phyloP scores from a whole-genome alignment of 2,329 filamentous ascomycete genomes.

The Rosellinia necatrix region DNA sequence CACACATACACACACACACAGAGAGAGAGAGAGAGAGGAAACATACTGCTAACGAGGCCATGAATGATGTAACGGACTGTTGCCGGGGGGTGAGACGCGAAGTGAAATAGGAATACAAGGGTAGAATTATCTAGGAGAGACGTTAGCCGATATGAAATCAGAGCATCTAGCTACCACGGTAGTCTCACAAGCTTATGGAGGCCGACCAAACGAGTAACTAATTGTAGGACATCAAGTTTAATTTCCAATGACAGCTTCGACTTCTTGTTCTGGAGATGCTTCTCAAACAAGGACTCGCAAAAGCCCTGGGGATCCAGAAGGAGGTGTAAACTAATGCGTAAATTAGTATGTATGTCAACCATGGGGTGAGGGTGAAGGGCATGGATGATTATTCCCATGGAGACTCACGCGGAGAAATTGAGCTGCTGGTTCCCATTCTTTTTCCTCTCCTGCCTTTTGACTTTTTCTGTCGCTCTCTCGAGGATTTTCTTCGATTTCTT shows the following conservation, averaged over 20 bases:
- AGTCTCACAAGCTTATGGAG: slow-evolving; percentile 69
- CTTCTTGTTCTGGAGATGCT: slow-evolving; percentile 87
- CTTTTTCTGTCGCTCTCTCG: slow-evolving; percentile 78
- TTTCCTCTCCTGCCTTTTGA: slow-evolving; percentile 84
- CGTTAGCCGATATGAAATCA: slow-evolving; percentile 44
- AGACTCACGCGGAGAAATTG: slow-evolving; percentile 79
- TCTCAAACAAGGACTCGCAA: slow-evolving; percentile 85
- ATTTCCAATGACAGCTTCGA: slow-evolving; percentile 85
- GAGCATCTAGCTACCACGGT: not conserved
- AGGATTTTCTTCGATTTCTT: slow-evolving; percentile 83
- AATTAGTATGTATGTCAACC: slow-evolving; percentile 6
- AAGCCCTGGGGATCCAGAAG: slow-evolving; percentile 95
- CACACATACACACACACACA: too few relatives aligned
- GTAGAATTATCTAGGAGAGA: slow-evolving; percentile 67
- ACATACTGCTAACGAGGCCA: slow-evolving; percentile 76
- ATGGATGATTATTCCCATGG: not conserved
- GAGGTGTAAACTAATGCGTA: slow-evolving; percentile 67
- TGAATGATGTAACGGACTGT: slow-evolving; percentile 87
- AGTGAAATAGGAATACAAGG: slow-evolving; percentile 94
- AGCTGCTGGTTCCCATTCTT: slow-evolving; percentile 85
- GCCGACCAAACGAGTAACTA: slow-evolving; percentile 88
- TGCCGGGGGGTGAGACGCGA: slow-evolving; percentile 89
- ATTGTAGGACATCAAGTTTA: slow-evolving; percentile 85
- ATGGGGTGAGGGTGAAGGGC: not conserved
- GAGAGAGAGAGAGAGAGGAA: too few relatives aligned